Evolutionary conservation across 1,284 basidiomycete species (phyloP).

Genomic region (Athelia psychrophila): DNA sequence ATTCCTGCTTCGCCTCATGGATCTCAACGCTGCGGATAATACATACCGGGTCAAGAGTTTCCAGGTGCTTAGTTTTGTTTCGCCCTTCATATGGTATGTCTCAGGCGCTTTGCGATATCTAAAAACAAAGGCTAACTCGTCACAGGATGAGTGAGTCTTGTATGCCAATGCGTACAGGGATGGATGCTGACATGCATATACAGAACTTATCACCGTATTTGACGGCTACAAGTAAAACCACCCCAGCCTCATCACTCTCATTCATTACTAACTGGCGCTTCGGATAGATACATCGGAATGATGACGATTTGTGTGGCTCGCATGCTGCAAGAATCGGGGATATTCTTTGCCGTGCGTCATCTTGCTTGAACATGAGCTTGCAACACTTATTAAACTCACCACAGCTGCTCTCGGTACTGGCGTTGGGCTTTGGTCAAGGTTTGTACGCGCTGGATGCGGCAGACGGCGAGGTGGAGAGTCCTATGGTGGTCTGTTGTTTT

Average conservation of each 20-base stretch:
- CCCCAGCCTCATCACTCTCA: constrained; percentile 14
- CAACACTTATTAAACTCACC: constrained; percentile 7
- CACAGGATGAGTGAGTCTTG: constrained; percentile 72
- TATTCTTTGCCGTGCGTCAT: constrained; percentile 80
- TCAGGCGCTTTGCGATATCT: constrained; percentile 1
- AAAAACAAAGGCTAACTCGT: background rate
- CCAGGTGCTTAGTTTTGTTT: constrained; percentile 83
- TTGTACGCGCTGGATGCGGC: constrained; percentile 90
- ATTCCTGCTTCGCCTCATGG: constrained; percentile 70
- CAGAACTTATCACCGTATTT: constrained; percentile 78
- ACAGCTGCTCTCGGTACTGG: constrained; percentile 77
- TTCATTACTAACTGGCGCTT: constrained; percentile 2
- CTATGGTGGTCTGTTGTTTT: background rate
- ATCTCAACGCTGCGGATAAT: constrained; percentile 49
- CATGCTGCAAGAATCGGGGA: constrained; percentile 91
- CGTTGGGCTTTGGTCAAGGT: constrained; percentile 82
- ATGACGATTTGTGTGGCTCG: constrained; percentile 85
- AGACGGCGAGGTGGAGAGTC: constrained; percentile 69
- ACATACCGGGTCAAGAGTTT: constrained; percentile 70
- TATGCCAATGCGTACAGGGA: background rate
- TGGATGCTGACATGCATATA: constrained; percentile 3
- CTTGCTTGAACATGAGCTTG: constrained; percentile 7
- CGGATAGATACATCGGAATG: constrained; percentile 68
- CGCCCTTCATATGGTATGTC: constrained; percentile 81
- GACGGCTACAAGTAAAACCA: constrained; percentile 74